Conservation (phyloP, 129 eudicot species). For the Silybum marianum region DNA sequence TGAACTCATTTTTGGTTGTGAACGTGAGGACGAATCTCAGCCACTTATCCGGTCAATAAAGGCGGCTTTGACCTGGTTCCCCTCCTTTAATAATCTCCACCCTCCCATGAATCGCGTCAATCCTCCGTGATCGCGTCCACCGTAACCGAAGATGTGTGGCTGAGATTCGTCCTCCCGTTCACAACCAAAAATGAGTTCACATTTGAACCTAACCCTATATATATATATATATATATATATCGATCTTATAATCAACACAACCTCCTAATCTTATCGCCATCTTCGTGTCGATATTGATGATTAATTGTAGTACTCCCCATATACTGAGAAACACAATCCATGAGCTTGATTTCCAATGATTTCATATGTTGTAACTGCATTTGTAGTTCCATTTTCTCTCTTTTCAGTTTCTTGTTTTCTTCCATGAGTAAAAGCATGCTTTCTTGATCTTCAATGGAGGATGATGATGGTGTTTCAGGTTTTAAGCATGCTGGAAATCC, state of each 20-base stretch:
- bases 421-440: constrained; percentile 30
- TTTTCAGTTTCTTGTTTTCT: constrained; percentile 48
- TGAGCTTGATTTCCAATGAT: constrained; percentile 33
- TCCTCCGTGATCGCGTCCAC: no score
- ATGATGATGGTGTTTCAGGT: constrained; percentile 19
- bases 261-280: constrained; percentile 21
- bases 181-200: no score
- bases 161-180: no score
- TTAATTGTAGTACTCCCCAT: background rate
- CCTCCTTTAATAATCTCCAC: no score
- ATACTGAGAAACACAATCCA: constrained; percentile 39
- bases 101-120: no score
- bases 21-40: no score
- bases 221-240: no score
- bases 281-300: constrained; percentile 5
- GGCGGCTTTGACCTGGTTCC: no score
- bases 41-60: no score
- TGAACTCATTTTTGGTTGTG: no score
- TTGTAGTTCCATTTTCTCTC: constrained; percentile 43
- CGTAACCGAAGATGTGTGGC: no score
- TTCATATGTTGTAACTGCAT: constrained; percentile 50
- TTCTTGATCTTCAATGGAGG: constrained; percentile 1
- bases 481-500: constrained; percentile 43
- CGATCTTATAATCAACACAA: constrained; percentile 12
- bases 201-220: no score